phyloP scores from a whole-genome alignment of 2,329 filamentous ascomycete species.

The Diaporthe humulicola region DNA sequence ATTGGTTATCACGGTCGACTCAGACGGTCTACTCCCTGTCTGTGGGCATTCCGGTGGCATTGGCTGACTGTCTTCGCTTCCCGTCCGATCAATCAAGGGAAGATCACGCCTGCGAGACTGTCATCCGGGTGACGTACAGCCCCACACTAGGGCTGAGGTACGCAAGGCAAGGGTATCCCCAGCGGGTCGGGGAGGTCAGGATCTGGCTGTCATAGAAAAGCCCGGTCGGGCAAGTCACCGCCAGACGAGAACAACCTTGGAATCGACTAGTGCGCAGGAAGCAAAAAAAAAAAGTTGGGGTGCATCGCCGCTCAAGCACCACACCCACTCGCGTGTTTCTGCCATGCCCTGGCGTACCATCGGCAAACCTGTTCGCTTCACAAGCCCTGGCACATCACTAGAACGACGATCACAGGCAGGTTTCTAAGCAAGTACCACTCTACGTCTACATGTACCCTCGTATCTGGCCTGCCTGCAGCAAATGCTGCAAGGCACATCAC shows the following conservation, averaged over 20 bases:
- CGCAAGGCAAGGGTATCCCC: conserved; percentile 11
- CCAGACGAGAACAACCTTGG: conserved; percentile 22
- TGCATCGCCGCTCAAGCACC: conserved; percentile 25
- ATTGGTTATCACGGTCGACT: neutral
- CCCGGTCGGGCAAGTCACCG: conserved; percentile 19
- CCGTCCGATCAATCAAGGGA: conserved; percentile 26
- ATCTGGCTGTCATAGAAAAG: conserved; percentile 20
- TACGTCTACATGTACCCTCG: neutral
- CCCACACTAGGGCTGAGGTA: conserved; percentile 38
- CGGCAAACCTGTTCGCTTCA: conserved; percentile 31
- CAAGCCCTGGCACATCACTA: conserved; percentile 24
- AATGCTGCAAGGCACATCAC: conserved; percentile 40
- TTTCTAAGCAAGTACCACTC: conserved; percentile 28
- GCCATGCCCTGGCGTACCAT: conserved; percentile 25
- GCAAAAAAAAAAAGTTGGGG: conserved; percentile 27
- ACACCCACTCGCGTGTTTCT: conserved; percentile 25
- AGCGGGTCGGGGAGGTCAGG: conserved; percentile 14
- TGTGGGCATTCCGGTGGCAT: conserved; percentile 15
- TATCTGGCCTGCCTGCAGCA: conserved; percentile 11
- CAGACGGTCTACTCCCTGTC: conserved; percentile 16
- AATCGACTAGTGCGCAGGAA: conserved; percentile 11
- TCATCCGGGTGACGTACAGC: conserved; percentile 38
- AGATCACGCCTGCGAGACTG: conserved; percentile 15
- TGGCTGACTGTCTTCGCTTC: conserved; percentile 28
- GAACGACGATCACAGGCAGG: conserved; percentile 25